Percentiles rank a stretch among this genome's conserved stretches.
Evolutionary conservation across 1,284 basidiomycete genomes (phyloP).

Genomic region (Sporisorium iseilematis-ciliati): DNA sequence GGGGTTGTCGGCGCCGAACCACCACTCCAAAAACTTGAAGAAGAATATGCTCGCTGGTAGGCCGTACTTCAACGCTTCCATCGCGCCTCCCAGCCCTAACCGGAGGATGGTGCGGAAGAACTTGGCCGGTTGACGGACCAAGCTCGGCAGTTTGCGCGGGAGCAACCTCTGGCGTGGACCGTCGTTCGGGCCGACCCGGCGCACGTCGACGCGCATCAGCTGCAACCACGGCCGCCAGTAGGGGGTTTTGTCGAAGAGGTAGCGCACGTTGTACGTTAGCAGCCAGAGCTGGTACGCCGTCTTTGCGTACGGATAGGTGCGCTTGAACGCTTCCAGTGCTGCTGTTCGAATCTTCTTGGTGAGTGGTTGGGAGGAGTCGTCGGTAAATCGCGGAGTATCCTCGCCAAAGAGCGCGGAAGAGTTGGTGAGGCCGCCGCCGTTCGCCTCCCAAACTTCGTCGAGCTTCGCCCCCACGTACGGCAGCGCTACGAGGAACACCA

Average conservation of each 20-base stretch:
- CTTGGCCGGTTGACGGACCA: constrained; percentile 39
- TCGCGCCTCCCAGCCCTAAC: constrained; percentile 46
- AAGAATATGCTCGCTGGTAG: constrained; percentile 94
- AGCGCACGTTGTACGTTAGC: constrained; percentile 83
- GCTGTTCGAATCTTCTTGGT: background rate
- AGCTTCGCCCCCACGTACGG: constrained; percentile 90
- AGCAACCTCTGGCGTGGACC: constrained; percentile 37
- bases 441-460: constrained; percentile 87
- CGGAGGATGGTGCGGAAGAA: constrained; percentile 37
- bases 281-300: constrained; percentile 83
- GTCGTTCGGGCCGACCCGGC: constrained; percentile 75
- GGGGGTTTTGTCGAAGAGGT: constrained; percentile 87
- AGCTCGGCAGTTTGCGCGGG: constrained; percentile 47
- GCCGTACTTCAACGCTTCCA: constrained; percentile 77
- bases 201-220: constrained; percentile 83
- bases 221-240: constrained; percentile 91
- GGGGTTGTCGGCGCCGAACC: constrained; percentile 95
- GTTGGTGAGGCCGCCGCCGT: constrained; percentile 81
- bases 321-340: constrained; percentile 23
- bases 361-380: background rate
- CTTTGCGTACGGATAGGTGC: constrained; percentile 84
- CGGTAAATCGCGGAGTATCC: constrained; percentile 22
- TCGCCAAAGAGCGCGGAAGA: constrained; percentile 73
- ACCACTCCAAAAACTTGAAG: constrained; percentile 98
- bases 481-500: constrained; percentile 78